phyloP scores from a whole-genome alignment of 345 rosid species.

The Dipteronia dyeriana region DNA sequence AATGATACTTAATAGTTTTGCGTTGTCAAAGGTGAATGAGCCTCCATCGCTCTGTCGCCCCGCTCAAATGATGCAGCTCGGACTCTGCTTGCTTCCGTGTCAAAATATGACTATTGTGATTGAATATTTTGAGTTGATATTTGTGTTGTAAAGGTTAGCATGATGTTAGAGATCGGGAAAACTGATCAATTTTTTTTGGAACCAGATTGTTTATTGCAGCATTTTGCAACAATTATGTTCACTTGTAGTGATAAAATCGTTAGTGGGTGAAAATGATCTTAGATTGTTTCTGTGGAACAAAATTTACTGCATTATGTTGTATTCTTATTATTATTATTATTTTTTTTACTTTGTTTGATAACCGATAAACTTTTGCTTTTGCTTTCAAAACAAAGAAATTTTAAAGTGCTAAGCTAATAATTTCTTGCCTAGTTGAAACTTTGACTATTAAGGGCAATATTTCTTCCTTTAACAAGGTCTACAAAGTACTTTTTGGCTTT shows the following conservation, averaged over 20 bases:
- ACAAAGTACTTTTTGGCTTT: background rate
- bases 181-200: background rate
- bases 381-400: background rate
- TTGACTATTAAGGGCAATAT: background rate
- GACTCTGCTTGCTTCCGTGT: conserved; percentile 25
- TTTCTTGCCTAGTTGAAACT: background rate
- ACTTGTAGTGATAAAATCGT: background rate
- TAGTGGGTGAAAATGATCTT: background rate
- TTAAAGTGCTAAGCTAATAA: background rate
- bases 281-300: background rate
- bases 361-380: background rate
- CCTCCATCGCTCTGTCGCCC: conserved; percentile 1
- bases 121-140: conserved; percentile 20
- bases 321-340: too few species aligned
- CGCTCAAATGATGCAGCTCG: conserved; percentile 13
- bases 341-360: background rate
- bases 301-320: background rate
- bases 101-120: conserved; percentile 27
- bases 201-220: conserved; percentile 14
- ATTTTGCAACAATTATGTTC: background rate
- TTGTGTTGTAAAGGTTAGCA: conserved; percentile 34
- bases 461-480: background rate
- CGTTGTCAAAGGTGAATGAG: conserved; percentile 19
- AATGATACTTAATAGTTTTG: background rate
- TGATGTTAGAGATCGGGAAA: conserved; percentile 10